Evolutionary conservation across 139 green algal species (phyloP), one percentile per base, ranked within the genome.

Genomic region (Microglena sp.): DNA sequence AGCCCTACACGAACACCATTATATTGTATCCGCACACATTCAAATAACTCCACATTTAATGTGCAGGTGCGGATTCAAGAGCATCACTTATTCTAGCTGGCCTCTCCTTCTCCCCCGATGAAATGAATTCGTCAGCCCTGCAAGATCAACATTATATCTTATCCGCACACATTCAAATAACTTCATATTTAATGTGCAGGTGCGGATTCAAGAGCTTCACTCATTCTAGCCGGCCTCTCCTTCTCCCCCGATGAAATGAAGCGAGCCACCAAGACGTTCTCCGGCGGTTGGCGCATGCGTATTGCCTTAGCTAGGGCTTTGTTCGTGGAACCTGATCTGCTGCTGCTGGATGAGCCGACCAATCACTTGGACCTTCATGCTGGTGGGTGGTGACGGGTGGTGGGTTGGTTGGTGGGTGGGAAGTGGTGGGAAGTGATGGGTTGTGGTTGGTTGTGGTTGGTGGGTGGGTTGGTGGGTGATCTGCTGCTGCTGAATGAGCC

Each of bases 281-380:
- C 45, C 8, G 85, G 76, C 27, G 82, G 75, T 15, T 84, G 71
- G 77, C 62, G 70, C 35, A 85, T 84, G 77, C 82, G 88, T 21
- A 76, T 94, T 33, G 80, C 87, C 31, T 74, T 95, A 30, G 88
- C 88, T 3, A 66, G 85, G 1, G 88, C 88, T 33, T 73, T 95
- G 53, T 95, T 94, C 69, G 82, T 90, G 53, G 69, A 86, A 67
- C 82, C 81, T n/a, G 90, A 97, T 74, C 62, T 96, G 57, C 79
- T 96, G 71, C 78, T 97, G 57, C 78, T 96, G 68, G 94, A 99
- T 75, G 94, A 99, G 87, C 94, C 94, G 7, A 99, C 94, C 62
- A 99, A 99, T 78, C 94, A 99, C 66, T 73, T 99, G 29, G 94
- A 99, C 79, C 76, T 99, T 43, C 87, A 96, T 66, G 86, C 94